phyloP scores from a whole-genome alignment of 108 stramenopile genomes.

The Aureococcus anophagefferens region DNA sequence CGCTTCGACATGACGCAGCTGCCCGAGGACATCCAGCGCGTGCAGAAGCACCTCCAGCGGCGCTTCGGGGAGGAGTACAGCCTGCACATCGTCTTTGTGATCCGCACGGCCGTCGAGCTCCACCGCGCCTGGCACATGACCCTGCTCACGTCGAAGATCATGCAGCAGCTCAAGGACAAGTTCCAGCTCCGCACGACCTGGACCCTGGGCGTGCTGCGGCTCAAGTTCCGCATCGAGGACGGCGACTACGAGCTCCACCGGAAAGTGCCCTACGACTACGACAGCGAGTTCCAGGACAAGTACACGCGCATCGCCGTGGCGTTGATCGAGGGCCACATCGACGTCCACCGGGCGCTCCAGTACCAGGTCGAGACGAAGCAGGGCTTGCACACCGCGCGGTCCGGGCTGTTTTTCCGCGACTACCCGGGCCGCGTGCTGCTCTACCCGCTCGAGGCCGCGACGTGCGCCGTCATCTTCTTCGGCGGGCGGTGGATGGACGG shows the following conservation, averaged over 20 bases:
- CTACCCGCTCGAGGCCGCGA: constrained; percentile 38
- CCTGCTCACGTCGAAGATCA: constrained; percentile 21
- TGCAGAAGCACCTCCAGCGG: constrained; percentile 21
- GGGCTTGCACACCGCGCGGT: constrained; percentile 31
- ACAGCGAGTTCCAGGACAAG: constrained; percentile 42
- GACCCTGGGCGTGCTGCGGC: constrained; percentile 37
- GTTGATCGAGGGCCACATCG: constrained; percentile 32
- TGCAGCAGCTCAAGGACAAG: constrained; percentile 37
- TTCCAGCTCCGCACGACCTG: constrained; percentile 40
- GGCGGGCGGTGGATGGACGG: constrained; percentile 31
- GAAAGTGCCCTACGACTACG: constrained; percentile 45
- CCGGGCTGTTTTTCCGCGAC: constrained; percentile 34
- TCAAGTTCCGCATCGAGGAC: constrained; percentile 42
- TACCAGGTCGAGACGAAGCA: constrained; percentile 35
- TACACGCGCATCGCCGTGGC: constrained; percentile 38
- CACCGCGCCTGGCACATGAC: constrained; percentile 51
- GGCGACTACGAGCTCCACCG: constrained; percentile 41
- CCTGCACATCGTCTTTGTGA: constrained; percentile 28
- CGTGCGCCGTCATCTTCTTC: constrained; percentile 36
- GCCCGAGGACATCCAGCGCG: constrained; percentile 33
- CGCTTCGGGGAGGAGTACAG: constrained; percentile 40
- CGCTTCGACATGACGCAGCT: constrained; percentile 34
- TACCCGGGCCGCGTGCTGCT: constrained; percentile 38
- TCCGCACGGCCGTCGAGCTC: constrained; percentile 40
- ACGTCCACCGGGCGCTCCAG: constrained; percentile 35